A percentile compares a stretch with the other conserved stretches of the same genome.
phyloP scores from a whole-genome alignment of 495 filamentous ascomycete species.

The Podospora appendiculata region DNA sequence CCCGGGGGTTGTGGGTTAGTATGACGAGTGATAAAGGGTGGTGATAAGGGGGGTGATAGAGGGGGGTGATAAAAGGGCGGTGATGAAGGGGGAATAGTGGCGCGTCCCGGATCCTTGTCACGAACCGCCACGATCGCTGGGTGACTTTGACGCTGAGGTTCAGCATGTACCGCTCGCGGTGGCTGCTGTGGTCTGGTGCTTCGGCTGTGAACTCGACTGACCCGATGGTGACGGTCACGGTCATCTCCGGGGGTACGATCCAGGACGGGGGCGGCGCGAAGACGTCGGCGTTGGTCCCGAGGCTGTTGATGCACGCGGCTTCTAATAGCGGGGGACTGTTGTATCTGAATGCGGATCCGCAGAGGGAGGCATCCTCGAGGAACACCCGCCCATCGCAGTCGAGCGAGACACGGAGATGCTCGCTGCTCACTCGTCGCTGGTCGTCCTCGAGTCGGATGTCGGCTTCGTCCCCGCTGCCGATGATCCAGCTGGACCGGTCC shows the following conservation, averaged over 20 bases:
- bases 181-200: neutral
- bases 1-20: too few species aligned
- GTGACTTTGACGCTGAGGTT: too few species aligned
- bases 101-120: too few species aligned
- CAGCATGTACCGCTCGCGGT: neutral
- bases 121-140: too few species aligned
- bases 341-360: neutral
- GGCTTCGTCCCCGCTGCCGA: neutral
- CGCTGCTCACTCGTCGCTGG: neutral
- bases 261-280: neutral
- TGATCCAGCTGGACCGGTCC: neutral
- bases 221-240: neutral
- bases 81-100: too few species aligned
- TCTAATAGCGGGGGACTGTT: neutral
- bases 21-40: too few species aligned
- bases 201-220: neutral
- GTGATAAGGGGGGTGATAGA: too few species aligned
- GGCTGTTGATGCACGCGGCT: neutral
- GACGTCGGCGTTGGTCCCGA: too few species aligned
- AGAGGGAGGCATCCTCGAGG: neutral
- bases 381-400: neutral
- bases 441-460: neutral
- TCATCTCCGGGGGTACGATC: neutral
- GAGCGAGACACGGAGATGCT: neutral
- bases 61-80: too few species aligned